Evolutionary conservation across 768 basidiomycete species (phyloP).

Genomic region (Russula sp.): DNA sequence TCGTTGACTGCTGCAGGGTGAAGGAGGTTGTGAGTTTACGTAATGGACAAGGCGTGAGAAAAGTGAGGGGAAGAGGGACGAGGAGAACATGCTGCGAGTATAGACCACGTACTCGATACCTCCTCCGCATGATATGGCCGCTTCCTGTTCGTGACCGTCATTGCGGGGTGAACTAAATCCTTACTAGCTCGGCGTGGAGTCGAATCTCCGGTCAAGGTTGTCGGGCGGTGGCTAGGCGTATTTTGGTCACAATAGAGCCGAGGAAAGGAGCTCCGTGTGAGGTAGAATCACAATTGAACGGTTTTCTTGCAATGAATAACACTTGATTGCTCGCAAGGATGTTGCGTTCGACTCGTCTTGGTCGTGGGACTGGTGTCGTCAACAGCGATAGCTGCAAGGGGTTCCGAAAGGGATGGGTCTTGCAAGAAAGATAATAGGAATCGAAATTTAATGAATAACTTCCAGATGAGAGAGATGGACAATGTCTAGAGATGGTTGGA

Average conservation of each 20-base stretch:
- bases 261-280: neutral
- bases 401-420: neutral
- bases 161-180: conserved; percentile 26
- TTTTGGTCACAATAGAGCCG: neutral
- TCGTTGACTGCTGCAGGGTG: conserved; percentile 58
- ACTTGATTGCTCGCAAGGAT: neutral
- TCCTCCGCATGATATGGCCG: conserved; percentile 59
- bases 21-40: conserved; percentile 24
- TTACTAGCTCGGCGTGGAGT: neutral
- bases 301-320: neutral
- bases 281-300: neutral
- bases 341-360: conserved; percentile 5
- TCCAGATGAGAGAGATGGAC: neutral
- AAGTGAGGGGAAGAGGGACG: conserved; percentile 12
- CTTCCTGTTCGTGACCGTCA: conserved; percentile 67
- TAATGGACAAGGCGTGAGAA: conserved; percentile 31
- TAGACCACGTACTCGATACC: conserved; percentile 46
- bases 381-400: neutral
- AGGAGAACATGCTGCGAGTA: conserved; percentile 19
- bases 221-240: neutral
- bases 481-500: conserved; percentile 5
- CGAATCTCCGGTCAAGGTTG: neutral
- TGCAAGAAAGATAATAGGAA: neutral
- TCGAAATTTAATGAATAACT: neutral
- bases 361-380: conserved; percentile 1